These are phyloP conservation scores for Dioscorea cayenensis DNA, from an alignment of 116 monocot genomes.

Conservation along the genomic window DNA sequence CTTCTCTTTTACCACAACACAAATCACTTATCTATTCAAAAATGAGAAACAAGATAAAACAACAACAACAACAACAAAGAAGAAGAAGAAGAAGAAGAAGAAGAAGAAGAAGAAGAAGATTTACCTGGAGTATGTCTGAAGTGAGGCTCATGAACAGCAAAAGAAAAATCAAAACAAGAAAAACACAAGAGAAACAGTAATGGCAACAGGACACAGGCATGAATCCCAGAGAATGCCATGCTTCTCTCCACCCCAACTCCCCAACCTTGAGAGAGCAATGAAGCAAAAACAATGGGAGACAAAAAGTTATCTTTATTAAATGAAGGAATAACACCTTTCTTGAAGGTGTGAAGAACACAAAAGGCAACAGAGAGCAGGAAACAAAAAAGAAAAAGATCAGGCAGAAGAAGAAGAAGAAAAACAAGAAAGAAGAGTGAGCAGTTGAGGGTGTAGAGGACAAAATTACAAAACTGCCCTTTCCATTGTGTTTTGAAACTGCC, in stretches of 20 bases:
- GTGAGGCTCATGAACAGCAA: not conserved
- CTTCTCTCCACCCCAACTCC: not conserved
- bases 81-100: not conserved
- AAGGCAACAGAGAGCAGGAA: no score
- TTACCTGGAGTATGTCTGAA: not conserved
- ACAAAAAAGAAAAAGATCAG: no score
- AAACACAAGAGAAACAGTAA: not conserved
- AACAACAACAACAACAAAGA: not conserved
- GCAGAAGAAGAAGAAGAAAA: no score
- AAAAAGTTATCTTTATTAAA: no score
- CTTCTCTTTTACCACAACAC: not conserved
- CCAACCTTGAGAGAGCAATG: no score
- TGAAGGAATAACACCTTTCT: no score
- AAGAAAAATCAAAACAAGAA: not conserved
- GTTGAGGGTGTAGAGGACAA: no score
- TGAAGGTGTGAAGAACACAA: no score
- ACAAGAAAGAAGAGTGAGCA: no score
- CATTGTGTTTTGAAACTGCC: no score
- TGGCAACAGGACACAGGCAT: not conserved
- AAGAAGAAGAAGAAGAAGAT: not conserved
- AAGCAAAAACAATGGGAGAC: no score
- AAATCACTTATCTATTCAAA: not conserved
- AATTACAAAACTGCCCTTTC: no score
- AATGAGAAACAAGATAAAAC: not conserved
- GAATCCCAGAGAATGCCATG: not conserved